Percentiles rank a stretch among this genome's conserved stretches.
Evolutionary conservation across 441 rosid species (phyloP).

Genomic region (Geranium incanum): DNA sequence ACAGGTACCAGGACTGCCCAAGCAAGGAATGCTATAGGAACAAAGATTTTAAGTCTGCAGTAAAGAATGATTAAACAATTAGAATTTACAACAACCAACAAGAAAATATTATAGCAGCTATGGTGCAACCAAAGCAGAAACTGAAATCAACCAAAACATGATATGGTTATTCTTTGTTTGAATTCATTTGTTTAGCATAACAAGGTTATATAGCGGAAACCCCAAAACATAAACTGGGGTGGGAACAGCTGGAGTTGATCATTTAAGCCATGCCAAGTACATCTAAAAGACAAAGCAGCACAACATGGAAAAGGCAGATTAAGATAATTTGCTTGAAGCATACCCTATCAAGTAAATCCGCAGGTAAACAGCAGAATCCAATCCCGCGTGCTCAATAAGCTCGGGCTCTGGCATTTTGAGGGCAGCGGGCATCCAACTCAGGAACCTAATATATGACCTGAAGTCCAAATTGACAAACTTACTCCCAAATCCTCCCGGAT

Average conservation of each 20-base stretch:
- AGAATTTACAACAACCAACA: not conserved
- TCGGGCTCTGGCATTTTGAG: slow-evolving; percentile 93
- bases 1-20: slow-evolving; percentile 82
- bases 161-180: not conserved
- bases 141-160: not conserved
- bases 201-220: not conserved
- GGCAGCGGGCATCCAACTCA: slow-evolving; percentile 92
- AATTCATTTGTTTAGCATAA: not conserved
- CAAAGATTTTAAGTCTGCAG: slow-evolving; percentile 79
- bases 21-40: slow-evolving; percentile 69
- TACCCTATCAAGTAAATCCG: slow-evolving; percentile 90
- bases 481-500: slow-evolving; percentile 42
- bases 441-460: slow-evolving; percentile 60
- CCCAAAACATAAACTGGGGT: not conserved
- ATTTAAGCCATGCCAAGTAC: not conserved
- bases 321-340: slow-evolving; percentile 6
- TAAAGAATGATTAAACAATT: slow-evolving; percentile 12
- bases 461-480: slow-evolving; percentile 71
- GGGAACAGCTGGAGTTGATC: not conserved
- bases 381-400: slow-evolving; percentile 92
- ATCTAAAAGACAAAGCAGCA: not conserved
- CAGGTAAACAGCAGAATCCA: slow-evolving; percentile 89
- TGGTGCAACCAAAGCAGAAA: not conserved
- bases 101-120: not conserved
- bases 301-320: not conserved